A percentile compares a stretch with the other conserved stretches of the same genome.
Evolutionary conservation across 1,284 basidiomycete genomes (phyloP).

Genomic region (Pseudozyma sp.): DNA sequence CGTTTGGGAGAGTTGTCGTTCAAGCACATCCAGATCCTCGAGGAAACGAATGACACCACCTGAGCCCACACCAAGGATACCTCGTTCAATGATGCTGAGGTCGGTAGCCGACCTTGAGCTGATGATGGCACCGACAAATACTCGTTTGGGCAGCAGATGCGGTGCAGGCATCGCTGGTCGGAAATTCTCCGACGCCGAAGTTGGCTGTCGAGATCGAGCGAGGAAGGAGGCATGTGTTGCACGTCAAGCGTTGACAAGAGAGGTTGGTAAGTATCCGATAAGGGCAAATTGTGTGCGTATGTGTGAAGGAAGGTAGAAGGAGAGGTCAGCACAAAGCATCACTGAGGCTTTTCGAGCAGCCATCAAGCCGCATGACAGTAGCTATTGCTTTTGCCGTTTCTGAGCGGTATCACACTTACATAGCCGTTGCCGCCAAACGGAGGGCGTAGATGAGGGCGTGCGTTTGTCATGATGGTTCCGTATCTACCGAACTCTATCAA

Average conservation of each 20-base stretch:
- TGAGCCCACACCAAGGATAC: slow-evolving; percentile 59
- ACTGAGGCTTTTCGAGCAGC: no score
- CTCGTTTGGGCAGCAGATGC: slow-evolving; percentile 50
- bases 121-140: slow-evolving; percentile 64
- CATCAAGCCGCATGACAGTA: no score
- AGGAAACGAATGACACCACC: slow-evolving; percentile 61
- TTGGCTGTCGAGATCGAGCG: slow-evolving; percentile 16
- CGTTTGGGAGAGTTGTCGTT: slow-evolving; percentile 15
- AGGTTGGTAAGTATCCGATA: no score
- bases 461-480: slow-evolving; percentile 26
- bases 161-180: slow-evolving; percentile 53
- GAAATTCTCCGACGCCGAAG: slow-evolving; percentile 53
- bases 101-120: slow-evolving; percentile 46
- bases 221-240: not conserved
- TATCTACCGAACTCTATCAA: not conserved
- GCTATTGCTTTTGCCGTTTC: no score
- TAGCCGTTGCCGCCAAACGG: slow-evolving; percentile 36
- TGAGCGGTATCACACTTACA: slow-evolving; percentile 13
- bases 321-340: no score
- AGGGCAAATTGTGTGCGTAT: no score
- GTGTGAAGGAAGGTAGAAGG: no score
- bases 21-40: slow-evolving; percentile 57
- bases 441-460: slow-evolving; percentile 33
- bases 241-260: no score
- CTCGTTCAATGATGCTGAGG: slow-evolving; percentile 53